Evolutionary conservation across 2,329 filamentous ascomycete species (phyloP), one percentile per base, ranked within the genome.

Genomic region (Cytospora schulzeri): DNA sequence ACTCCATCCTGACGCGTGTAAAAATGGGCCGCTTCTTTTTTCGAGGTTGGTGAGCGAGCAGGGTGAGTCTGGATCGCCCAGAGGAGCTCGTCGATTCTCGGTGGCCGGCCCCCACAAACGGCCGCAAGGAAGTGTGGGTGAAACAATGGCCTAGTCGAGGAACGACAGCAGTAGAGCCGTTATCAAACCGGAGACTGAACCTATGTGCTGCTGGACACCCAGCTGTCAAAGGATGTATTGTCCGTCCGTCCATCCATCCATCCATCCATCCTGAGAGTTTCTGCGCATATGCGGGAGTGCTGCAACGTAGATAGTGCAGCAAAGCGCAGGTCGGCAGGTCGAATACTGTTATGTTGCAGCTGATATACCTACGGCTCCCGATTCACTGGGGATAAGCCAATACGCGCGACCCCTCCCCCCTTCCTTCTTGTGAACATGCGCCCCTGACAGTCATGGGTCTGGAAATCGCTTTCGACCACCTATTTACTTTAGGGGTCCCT

Each of bases 111-210:
- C 60, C 52, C 60, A 62, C 53, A 38, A 35, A 31, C 26, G 60
- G 60, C 53, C 60, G 28, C 52, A 56, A 51, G 52, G 60, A 51
- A 62, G 38, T 35, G 52, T 56, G 35, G 22, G 52, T 56, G 52
- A 62, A 62, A 56, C 60, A 62, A 56, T 62, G 48, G 60, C 55
- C 41, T 35, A 56, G 52, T 51, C 38, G 41, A 55, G 53, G 51
- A 62, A 45, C 58, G 54, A 61, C 50, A 15, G 19, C 50, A 54
- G 50, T 50, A 35, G 35, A 55, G 54, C 33, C 60, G 17, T 41
- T 38, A 28, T 33, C 52, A 51, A 35, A 38, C 55, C n/a, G 57
- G 38, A 12, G 28, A 38, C 41, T 33, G 58, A n/a, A 19, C 59
- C 41, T 33, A 41, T 48, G 33, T 31, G 35, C 54, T 45, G 52